Evolutionary conservation across 2,329 filamentous ascomycete genomes (phyloP).

Genomic region (Exophiala spinifera): DNA sequence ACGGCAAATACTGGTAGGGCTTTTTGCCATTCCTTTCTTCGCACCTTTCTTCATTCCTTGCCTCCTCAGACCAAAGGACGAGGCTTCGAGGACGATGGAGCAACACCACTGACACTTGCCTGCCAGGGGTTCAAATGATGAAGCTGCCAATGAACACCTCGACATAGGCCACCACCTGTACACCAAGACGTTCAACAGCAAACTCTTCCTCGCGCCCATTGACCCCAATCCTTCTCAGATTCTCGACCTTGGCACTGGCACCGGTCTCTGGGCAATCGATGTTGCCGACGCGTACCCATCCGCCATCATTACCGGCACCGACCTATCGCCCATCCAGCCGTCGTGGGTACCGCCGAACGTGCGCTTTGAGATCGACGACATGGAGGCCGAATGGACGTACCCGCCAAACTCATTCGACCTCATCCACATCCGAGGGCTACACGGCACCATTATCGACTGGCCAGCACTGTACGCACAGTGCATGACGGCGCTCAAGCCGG

Average conservation of each 20-base stretch:
- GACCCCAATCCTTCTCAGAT: conserved; percentile 32
- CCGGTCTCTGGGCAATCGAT: conserved; percentile 20
- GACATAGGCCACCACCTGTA: conserved; percentile 28
- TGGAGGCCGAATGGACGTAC: conserved; percentile 57
- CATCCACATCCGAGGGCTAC: conserved; percentile 57
- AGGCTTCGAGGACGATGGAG: background rate
- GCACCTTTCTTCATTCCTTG: too few relatives aligned
- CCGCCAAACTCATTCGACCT: conserved; percentile 57
- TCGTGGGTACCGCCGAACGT: conserved; percentile 54
- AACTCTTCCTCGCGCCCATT: conserved; percentile 41
- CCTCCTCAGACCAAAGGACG: too few relatives aligned
- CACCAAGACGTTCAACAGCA: conserved; percentile 34
- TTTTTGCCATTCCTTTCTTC: background rate
- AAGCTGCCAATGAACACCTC: conserved; percentile 42
- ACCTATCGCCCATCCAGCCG: conserved; percentile 31
- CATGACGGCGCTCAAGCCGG: conserved; percentile 34
- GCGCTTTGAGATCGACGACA: conserved; percentile 56
- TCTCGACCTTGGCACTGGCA: conserved; percentile 28
- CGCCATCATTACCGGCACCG: conserved; percentile 27
- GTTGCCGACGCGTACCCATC: conserved; percentile 36
- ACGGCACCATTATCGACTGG: conserved; percentile 58
- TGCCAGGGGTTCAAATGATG: conserved; percentile 37
- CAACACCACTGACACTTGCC: conserved; percentile 1
- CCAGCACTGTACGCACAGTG: conserved; percentile 30
- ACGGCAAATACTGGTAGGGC: conserved; percentile 25